A percentile compares a stretch with the other conserved stretches of the same genome.
Conservation (phyloP, 371 early-diverging fungal genomes). For the Dichotomocladium elegans region DNA sequence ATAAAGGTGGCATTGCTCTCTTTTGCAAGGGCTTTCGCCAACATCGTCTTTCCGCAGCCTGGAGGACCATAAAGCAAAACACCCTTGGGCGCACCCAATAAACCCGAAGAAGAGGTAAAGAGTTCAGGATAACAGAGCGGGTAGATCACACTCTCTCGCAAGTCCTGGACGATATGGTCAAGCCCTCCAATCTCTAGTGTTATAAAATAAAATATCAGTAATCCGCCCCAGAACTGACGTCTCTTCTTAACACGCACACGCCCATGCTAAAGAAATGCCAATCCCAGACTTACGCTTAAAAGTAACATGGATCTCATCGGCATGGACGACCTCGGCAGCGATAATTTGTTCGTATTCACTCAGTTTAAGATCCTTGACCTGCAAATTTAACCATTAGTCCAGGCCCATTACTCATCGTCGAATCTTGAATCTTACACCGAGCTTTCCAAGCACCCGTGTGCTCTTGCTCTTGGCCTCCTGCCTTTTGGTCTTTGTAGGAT, state of each 20-base stretch:
- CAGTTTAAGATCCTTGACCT: conserved; percentile 72
- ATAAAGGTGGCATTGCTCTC: conserved; percentile 96
- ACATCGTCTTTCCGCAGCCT: conserved; percentile 97
- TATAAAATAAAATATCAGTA: background rate
- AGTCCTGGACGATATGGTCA: conserved; percentile 83
- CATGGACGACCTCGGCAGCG: conserved; percentile 87
- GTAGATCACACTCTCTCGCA: conserved; percentile 93
- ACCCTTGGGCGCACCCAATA: conserved; percentile 92
- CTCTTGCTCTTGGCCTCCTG: conserved; percentile 73
- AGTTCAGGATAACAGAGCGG: conserved; percentile 89
- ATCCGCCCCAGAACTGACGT: background rate
- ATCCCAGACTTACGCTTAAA: conserved; percentile 65
- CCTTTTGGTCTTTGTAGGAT: conserved; percentile 71
- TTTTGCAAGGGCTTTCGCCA: conserved; percentile 95
- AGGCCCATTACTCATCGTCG: background rate
- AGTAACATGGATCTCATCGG: conserved; percentile 84
- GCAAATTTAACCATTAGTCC: background rate
- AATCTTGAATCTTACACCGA: conserved; percentile 58
- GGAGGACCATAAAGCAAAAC: conserved; percentile 94
- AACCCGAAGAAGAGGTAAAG: conserved; percentile 80
- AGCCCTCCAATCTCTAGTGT: conserved; percentile 86
- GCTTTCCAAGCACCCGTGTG: conserved; percentile 62
- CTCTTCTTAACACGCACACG: background rate
- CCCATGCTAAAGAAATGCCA: background rate
- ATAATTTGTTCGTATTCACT: conserved; percentile 93